Percentiles rank a stretch among this genome's conserved stretches.
These are phyloP conservation scores for Cyberlindnera veronae DNA, from an alignment of 805 yeast genomes.

Conservation along the genomic window DNA sequence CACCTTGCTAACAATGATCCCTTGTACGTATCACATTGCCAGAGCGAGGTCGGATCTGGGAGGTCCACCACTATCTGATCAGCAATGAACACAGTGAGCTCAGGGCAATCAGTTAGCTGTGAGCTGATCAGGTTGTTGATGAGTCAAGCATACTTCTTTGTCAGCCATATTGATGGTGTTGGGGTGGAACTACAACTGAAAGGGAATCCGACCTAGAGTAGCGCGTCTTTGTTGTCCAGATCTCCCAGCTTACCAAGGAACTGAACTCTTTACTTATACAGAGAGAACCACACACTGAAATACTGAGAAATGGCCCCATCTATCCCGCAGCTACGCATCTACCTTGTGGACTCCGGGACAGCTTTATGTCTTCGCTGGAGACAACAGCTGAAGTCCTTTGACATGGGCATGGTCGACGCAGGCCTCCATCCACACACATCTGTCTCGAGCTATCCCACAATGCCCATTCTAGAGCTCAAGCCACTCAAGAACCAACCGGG, in stretches of 20 bases:
- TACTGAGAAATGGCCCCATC: too few species aligned
- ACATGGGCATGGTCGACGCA: neutral
- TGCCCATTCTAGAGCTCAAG: neutral
- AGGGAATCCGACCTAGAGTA: too few species aligned
- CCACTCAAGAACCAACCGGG: neutral
- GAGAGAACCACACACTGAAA: too few species aligned
- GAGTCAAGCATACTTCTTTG: slow-evolving; percentile 30
- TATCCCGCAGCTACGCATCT: too few species aligned
- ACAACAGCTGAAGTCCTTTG: slow-evolving; percentile 3
- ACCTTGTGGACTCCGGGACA: slow-evolving; percentile 1
- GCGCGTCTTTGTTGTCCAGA: too few species aligned
- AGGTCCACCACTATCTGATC: slow-evolving; percentile 39
- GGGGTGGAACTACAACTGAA: neutral
- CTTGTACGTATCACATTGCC: slow-evolving; percentile 41
- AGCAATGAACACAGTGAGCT: slow-evolving; percentile 44
- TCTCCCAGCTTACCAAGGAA: too few species aligned
- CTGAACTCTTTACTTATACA: too few species aligned
- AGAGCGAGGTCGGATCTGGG: slow-evolving; percentile 33
- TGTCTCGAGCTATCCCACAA: neutral
- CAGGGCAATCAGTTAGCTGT: neutral
- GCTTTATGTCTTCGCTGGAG: slow-evolving; percentile 1
- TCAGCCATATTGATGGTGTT: slow-evolving; percentile 28
- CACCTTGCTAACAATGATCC: slow-evolving; percentile 30
- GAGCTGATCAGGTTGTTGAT: too few species aligned
- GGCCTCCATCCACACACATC: neutral